Evolutionary conservation across 805 yeast species (phyloP).

Genomic region (Monosporozyma aerobia): DNA sequence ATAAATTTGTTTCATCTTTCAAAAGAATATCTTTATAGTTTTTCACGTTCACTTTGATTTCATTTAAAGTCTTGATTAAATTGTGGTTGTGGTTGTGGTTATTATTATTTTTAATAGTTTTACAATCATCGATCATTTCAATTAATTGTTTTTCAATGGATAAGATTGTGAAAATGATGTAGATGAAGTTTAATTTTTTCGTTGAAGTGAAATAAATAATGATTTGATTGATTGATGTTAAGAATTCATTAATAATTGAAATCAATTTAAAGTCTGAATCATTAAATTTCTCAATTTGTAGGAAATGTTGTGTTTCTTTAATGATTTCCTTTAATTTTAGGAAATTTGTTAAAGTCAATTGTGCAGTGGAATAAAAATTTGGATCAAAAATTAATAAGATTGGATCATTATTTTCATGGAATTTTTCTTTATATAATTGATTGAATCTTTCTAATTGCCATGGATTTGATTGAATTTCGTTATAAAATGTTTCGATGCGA

Average conservation of each 20-base stretch:
- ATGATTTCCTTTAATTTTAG: conserved; percentile 7
- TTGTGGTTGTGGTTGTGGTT: too few species aligned
- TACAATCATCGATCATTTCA: conserved; percentile 3
- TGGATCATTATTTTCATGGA: conserved; percentile 1
- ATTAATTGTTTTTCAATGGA: conserved; percentile 10
- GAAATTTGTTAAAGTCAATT: conserved; percentile 5
- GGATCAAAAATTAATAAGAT: conserved; percentile 6
- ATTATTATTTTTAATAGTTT: conserved; percentile 1
- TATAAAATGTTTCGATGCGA: conserved; percentile 9
- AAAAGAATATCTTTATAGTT: conserved; percentile 6
- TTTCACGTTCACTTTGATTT: conserved; percentile 4
- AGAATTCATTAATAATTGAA: conserved; percentile 1
- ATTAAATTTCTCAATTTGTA: conserved; percentile 4
- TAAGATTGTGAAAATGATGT: conserved; percentile 7
- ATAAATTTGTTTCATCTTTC: conserved; percentile 9
- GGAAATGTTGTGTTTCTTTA: background rate
- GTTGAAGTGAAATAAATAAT: conserved; percentile 8
- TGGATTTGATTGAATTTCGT: conserved; percentile 9
- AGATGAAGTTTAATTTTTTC: conserved; percentile 7
- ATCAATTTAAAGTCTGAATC: conserved; percentile 8
- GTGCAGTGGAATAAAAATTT: conserved; percentile 12
- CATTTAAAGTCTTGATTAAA: conserved; percentile 6
- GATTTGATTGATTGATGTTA: conserved; percentile 9
- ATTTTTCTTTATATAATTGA: conserved; percentile 2
- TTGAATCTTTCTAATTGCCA: conserved; percentile 13